phyloP scores from a whole-genome alignment of 768 basidiomycete species.

The Xerocomellus chrysenteron region DNA sequence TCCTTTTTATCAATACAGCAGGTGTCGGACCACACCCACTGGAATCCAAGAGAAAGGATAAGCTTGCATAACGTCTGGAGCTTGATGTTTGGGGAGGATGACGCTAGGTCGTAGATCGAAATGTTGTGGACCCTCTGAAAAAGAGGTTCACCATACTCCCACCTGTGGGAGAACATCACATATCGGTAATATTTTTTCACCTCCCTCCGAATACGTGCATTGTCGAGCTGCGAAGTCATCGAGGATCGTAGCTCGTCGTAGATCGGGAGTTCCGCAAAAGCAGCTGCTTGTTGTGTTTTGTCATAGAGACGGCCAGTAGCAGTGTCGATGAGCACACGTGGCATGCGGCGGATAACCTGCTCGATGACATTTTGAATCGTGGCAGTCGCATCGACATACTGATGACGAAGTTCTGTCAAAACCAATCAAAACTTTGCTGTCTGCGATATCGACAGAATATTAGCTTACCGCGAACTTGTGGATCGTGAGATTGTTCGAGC shows the following conservation, averaged over 20 bases:
- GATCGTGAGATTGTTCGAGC: not conserved
- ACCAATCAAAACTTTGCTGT: not conserved
- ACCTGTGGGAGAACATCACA: not conserved
- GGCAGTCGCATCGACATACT: not conserved
- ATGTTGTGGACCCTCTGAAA: too few species aligned
- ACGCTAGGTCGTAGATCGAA: too few species aligned
- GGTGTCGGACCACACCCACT: too few species aligned
- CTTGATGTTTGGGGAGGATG: too few species aligned
- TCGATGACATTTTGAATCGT: too few species aligned
- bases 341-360: not conserved
- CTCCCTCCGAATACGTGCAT: not conserved
- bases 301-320: too few species aligned
- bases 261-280: not conserved
- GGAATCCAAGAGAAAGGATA: too few species aligned
- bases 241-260: not conserved
- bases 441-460: not conserved
- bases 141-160: too few species aligned
- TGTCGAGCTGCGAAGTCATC: not conserved
- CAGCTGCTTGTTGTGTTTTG: not conserved
- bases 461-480: not conserved
- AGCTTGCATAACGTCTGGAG: too few species aligned
- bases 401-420: not conserved
- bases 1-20: too few species aligned
- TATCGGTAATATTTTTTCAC: constrained; percentile 4
- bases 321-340: too few species aligned